phyloP scores from a whole-genome alignment of 441 rosid species.

The Syzygium syzygioides region DNA sequence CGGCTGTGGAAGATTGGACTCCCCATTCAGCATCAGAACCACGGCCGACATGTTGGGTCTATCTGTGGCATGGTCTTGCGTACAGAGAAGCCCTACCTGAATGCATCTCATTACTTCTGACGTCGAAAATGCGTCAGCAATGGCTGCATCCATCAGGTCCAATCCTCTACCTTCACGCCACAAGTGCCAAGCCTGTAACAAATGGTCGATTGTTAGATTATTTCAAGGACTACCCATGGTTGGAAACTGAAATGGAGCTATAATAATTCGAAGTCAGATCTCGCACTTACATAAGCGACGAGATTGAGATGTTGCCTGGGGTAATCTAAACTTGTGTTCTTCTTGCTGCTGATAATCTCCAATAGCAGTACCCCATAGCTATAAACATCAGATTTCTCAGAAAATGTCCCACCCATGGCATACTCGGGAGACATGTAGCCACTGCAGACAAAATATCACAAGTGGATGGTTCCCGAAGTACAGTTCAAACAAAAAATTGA shows the following conservation, averaged over 20 bases:
- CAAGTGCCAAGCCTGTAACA: not conserved
- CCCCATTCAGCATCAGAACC: conserved; percentile 1
- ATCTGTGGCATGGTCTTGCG: not conserved
- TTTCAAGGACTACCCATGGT: not conserved
- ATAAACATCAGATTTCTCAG: conserved; percentile 4
- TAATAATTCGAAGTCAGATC: not conserved
- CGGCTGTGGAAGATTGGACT: not conserved
- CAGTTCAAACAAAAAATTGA: not conserved
- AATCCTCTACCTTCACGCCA: not conserved
- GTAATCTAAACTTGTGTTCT: not conserved
- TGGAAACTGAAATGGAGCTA: not conserved
- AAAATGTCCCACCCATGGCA: conserved; percentile 5
- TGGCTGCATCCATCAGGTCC: not conserved
- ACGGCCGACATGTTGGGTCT: not conserved
- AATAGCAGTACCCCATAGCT: conserved; percentile 5
- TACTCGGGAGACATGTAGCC: conserved; percentile 8
- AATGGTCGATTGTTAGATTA: not conserved
- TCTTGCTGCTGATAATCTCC: not conserved
- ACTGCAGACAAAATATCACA: not conserved
- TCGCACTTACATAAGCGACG: not conserved
- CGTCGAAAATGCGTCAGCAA: not conserved
- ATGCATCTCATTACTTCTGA: not conserved
- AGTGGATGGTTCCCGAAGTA: not conserved
- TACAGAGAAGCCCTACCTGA: not conserved
- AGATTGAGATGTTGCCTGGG: not conserved